Evolutionary conservation across 495 filamentous ascomycete genomes (phyloP), one percentile per base, ranked within the genome.

Genomic region (Aspergillus indologenus): DNA sequence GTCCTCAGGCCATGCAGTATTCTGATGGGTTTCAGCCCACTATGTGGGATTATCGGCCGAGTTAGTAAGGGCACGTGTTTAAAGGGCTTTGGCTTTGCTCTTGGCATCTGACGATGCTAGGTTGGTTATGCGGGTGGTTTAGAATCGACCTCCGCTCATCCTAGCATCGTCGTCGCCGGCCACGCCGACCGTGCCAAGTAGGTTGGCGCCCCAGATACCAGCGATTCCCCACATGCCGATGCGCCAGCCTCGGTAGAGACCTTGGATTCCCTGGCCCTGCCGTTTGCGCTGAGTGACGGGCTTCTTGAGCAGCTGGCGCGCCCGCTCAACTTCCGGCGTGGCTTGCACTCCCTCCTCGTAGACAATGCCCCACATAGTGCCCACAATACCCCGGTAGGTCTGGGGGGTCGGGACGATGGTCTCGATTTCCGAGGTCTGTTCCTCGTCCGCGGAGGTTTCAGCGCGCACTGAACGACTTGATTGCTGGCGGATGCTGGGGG

Each of bases 221-320:
- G 93, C 87, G 56, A 97, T 76, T 0, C 92, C 93, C 94, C 94
- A 98, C 83, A 95, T 90, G 11, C 92, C 92, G 18, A 97, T 87
- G 66, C 90, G 87, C 94, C 94, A 98, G 15, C 94, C 94, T 48
- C 94, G 81, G 81, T 90, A 96, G 15, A 98, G 77, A 0, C 95
- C 94, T 26, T 88, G 81, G 23, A 91, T 64, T 7, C 94, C 94
- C 64, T 96, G 91, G 15, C 91, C 91, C 59, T 85, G 83, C 23
- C 81, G 76, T 46, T 80, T 79, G 45, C 78, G 75, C 56, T 78
- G 72, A 49, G 74, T 65, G 19, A 65, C 59, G 5, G 76, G 67
- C 54, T 70, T 71, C 62, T 68, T 64, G 64, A 71, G 31, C 58
- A 68, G 29, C 64, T 75, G 24, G 59, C 74, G 45, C 65, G 77